Base-by-base conservation (phyloP, 225 moss, liverwort and hornwort genomes). In the Straminergon stramineum region DNA sequence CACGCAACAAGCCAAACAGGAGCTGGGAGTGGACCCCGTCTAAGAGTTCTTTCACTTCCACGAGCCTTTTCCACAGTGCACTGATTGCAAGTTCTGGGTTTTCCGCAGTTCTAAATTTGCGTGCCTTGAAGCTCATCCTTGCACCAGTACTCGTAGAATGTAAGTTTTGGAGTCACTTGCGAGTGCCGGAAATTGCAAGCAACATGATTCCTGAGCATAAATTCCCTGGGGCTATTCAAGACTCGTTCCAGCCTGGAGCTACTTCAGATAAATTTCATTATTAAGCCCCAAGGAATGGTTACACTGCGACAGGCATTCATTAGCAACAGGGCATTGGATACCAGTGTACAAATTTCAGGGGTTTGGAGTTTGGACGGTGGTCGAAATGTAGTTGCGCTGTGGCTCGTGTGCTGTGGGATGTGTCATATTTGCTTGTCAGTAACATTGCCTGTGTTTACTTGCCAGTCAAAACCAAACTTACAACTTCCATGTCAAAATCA, bases 1-100 rank as follows among this genome's bases (percentile, higher is more conserved):
- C 45, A 88, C 86, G 43, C 45, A 65, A 60, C 66, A 34, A 56
- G 62, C 17, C 70, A 58, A 61, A 35, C 70, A 60, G 78, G 86
- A 89, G 84, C 71, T 90, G 90, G 83, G 86, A 32, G 87, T 92
- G 90, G 89, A 92, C 90, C 90, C 80, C 21, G 73, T 79, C 86
- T 12, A 48, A 48, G 7, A n/a, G 22, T 14, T 64, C 27, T n/a
- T 35, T 13, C 30, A 34, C 55, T 64, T 13, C 22, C 68, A 10
- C 17, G 51, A 51, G 37, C 8, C 61, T 32, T 45, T 22, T 58
- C 41, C 37, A 79, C 79, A 35, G 55, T 84, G 79, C 90, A 80
- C 83, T 83, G 53, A 71, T 71, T 84, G 79, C 81, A 84, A 22
- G 15, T 32, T 31, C 20, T 43, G 32, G 79, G 23, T 35, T 61